phyloP scores from a whole-genome alignment of 371 early-diverging fungal species.

The Mucor racemosus region DNA sequence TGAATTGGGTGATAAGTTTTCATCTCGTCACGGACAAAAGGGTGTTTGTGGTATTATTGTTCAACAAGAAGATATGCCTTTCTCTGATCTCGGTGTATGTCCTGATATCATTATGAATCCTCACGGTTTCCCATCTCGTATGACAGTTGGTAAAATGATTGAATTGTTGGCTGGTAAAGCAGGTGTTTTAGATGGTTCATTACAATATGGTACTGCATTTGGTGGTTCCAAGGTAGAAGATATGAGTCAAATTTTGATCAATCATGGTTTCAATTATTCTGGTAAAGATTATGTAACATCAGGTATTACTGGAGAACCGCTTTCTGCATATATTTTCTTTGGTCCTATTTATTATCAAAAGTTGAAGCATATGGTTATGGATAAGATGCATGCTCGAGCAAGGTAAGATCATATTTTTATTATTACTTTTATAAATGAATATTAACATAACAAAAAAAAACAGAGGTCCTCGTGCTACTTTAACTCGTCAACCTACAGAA shows the following conservation, averaged over 20 bases:
- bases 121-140: slow-evolving; percentile 99
- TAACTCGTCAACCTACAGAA: slow-evolving; percentile 99
- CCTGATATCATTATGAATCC: slow-evolving; percentile 99
- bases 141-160: slow-evolving; percentile 99
- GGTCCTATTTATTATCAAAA: slow-evolving; percentile 99
- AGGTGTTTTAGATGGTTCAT: slow-evolving; percentile 91
- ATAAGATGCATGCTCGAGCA: slow-evolving; percentile 99
- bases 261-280: slow-evolving; percentile 97
- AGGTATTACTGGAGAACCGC: slow-evolving; percentile 91
- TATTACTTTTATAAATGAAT: neutral
- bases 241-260: slow-evolving; percentile 92
- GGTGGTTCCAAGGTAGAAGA: slow-evolving; percentile 96
- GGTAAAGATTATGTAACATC: slow-evolving; percentile 99
- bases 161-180: slow-evolving; percentile 99
- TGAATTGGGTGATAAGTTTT: slow-evolving; percentile 99
- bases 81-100: slow-evolving; percentile 93
- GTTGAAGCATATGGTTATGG: slow-evolving; percentile 99
- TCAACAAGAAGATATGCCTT: slow-evolving; percentile 99
- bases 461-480: slow-evolving; percentile 92
- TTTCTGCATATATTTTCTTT: slow-evolving; percentile 97
- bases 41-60: slow-evolving; percentile 99
- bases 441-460: neutral
- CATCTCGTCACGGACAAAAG: slow-evolving; percentile 99
- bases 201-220: slow-evolving; percentile 99
- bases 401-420: slow-evolving; percentile 47